phyloP scores from a whole-genome alignment of 495 filamentous ascomycete genomes.

The Saxophila tyrrhenica region DNA sequence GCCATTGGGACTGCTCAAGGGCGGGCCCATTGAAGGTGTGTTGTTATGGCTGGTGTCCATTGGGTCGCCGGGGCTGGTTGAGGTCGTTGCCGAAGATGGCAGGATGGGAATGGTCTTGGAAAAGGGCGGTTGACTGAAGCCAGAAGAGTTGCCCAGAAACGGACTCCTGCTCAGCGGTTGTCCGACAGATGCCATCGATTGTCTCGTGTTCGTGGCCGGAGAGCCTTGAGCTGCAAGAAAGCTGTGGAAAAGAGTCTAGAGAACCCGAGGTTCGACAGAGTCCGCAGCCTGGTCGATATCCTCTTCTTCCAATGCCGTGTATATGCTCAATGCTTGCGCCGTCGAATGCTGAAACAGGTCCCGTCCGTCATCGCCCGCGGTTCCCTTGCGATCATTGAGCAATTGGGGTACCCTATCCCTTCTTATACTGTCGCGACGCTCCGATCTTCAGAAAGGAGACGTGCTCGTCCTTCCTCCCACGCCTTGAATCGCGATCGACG shows the following conservation, averaged over 20 bases:
- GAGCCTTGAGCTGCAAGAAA: too few relatives aligned
- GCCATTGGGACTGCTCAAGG: constrained; percentile 25
- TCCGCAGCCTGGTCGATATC: not conserved
- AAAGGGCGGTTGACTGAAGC: constrained; percentile 12
- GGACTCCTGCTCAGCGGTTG: constrained; percentile 25
- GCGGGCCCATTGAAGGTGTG: constrained; percentile 27
- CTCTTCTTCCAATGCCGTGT: not conserved
- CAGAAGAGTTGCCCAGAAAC: constrained; percentile 18
- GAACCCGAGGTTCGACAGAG: not conserved
- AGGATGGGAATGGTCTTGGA: constrained; percentile 30
- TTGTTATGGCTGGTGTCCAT: constrained; percentile 27
- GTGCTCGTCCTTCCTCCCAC: too few relatives aligned
- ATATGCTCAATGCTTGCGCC: not conserved
- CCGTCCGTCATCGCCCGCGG: not conserved
- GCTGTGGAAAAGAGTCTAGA: too few relatives aligned
- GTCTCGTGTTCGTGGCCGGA: not conserved
- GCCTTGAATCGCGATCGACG: too few relatives aligned
- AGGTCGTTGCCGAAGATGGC: constrained; percentile 23
- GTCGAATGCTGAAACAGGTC: not conserved
- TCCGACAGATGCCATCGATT: constrained; percentile 25
- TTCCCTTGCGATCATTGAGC: not conserved
- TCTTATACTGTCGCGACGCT: too few relatives aligned
- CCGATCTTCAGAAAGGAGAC: too few relatives aligned
- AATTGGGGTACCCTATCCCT: not conserved
- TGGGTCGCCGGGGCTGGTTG: constrained; percentile 20